A percentile compares a stretch with the other conserved stretches of the same genome.
phyloP scores from a whole-genome alignment of 495 filamentous ascomycete genomes.

The Xylaria telfairii region DNA sequence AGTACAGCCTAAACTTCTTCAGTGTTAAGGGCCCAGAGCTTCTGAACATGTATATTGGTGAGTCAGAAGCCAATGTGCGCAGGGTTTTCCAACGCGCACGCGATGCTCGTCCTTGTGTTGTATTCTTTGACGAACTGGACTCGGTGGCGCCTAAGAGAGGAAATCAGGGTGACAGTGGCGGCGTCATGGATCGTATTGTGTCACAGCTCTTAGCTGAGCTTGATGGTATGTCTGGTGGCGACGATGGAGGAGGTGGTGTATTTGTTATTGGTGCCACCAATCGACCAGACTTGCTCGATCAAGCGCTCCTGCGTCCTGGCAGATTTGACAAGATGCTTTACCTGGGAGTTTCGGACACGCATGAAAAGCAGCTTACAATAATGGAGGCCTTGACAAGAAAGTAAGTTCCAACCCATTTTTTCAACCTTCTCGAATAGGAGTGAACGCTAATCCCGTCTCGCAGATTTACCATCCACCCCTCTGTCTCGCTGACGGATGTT shows the following conservation, averaged over 20 bases:
- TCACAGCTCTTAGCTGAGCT: conserved; percentile 93
- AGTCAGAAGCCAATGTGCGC: conserved; percentile 96
- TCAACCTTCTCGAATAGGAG: background rate
- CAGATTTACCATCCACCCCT: conserved; percentile 80
- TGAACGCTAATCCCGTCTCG: conserved; percentile 24
- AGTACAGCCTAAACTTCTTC: conserved; percentile 99
- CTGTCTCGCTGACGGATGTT: conserved; percentile 74
- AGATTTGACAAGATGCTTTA: conserved; percentile 99
- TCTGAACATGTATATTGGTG: conserved; percentile 99
- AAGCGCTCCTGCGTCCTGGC: conserved; percentile 86
- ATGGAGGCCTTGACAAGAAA: conserved; percentile 94
- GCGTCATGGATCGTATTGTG: conserved; percentile 99
- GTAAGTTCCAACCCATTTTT: conserved; percentile 51
- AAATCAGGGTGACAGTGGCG: conserved; percentile 96
- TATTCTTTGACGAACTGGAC: conserved; percentile 98
- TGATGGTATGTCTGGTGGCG: conserved; percentile 95
- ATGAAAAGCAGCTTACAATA: conserved; percentile 94
- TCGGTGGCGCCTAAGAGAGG: conserved; percentile 96
- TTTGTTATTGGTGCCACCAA: conserved; percentile 99
- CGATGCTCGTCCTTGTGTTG: conserved; percentile 95
- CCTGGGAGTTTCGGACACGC: conserved; percentile 92
- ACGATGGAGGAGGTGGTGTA: conserved; percentile 81
- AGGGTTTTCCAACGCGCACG: conserved; percentile 94
- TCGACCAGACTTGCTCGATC: conserved; percentile 90
- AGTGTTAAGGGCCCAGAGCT: conserved; percentile 96